Evolutionary conservation across 2,329 filamentous ascomycete genomes (phyloP).

Genomic region (Aspergillus ruber): DNA sequence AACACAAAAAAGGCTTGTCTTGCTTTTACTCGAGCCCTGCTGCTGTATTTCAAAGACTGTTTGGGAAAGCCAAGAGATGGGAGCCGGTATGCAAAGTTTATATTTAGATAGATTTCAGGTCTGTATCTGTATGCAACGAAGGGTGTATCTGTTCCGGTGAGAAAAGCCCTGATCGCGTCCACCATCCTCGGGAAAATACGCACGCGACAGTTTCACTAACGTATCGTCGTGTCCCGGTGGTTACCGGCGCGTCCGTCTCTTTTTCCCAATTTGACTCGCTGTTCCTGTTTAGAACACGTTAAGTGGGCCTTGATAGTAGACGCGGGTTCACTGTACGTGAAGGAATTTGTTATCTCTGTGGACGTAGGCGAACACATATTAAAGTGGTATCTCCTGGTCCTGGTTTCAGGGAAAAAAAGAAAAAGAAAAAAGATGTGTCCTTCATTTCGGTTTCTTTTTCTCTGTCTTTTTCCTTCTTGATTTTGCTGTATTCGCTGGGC

Average conservation of each 20-base stretch:
- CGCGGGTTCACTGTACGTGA: background rate
- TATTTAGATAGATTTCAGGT: no score
- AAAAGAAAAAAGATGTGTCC: conserved; percentile 17
- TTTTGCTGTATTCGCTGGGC: conserved; percentile 13
- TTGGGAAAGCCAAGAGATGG: no score
- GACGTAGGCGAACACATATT: conserved; percentile 5
- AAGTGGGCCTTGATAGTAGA: conserved; percentile 5
- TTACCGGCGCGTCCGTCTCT: background rate
- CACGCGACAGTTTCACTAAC: background rate
- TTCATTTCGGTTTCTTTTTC: conserved; percentile 5
- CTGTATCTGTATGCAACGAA: background rate
- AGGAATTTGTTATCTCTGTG: conserved; percentile 5
- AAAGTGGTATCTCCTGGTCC: conserved; percentile 2
- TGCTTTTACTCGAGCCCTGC: no score
- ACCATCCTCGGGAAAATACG: background rate
- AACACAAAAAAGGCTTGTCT: no score
- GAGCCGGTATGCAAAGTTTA: no score
- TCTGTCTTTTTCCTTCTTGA: conserved; percentile 5
- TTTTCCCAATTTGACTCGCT: conserved; percentile 4
- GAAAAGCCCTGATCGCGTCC: background rate
- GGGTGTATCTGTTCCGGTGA: background rate
- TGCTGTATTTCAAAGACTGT: no score
- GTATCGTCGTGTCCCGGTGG: background rate
- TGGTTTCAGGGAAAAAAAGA: conserved; percentile 10
- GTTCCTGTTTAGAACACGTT: conserved; percentile 4